Conservation (phyloP, 1,139 yeast species). For the Candida neerlandica region DNA sequence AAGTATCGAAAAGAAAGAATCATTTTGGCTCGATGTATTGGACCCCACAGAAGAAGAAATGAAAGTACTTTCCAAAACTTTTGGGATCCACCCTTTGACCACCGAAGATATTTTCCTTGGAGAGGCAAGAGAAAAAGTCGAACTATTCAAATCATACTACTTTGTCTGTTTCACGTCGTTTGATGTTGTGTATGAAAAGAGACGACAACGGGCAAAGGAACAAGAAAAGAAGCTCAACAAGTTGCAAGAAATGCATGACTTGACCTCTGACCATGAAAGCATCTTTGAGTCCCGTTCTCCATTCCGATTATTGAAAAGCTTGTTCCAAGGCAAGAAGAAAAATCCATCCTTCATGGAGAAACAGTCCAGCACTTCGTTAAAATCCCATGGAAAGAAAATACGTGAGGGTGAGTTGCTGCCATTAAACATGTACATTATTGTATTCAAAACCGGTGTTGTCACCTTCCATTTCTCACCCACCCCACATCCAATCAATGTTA, state of each 20-base stretch:
- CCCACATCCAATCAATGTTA: constrained; percentile 93
- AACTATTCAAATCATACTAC: constrained; percentile 84
- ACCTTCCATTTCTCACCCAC: constrained; percentile 95
- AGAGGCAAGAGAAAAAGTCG: constrained; percentile 94
- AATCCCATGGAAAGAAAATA: constrained; percentile 35
- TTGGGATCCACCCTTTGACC: constrained; percentile 93
- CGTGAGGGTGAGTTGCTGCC: constrained; percentile 85
- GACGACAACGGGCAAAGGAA: constrained; percentile 51
- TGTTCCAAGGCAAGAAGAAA: constrained; percentile 10
- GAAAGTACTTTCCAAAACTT: constrained; percentile 88
- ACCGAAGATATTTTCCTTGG: constrained; percentile 94
- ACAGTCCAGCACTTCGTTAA: constrained; percentile 24
- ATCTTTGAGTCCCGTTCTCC: constrained; percentile 23
- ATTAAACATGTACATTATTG: constrained; percentile 87
- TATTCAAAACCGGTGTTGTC: constrained; percentile 85
- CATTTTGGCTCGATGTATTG: constrained; percentile 90
- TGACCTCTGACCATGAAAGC: constrained; percentile 17
- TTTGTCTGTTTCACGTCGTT: constrained; percentile 92
- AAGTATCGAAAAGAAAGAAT: constrained; percentile 26
- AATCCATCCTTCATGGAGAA: constrained; percentile 15
- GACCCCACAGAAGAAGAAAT: constrained; percentile 96
- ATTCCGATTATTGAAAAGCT: constrained; percentile 8
- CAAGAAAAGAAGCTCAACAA: constrained; percentile 43
- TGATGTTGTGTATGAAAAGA: constrained; percentile 77
- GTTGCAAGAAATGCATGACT: constrained; percentile 42